These are phyloP conservation scores for Omphalotus guepiniiformis DNA, from an alignment of 768 basidiomycete species.

Conservation along the genomic window DNA sequence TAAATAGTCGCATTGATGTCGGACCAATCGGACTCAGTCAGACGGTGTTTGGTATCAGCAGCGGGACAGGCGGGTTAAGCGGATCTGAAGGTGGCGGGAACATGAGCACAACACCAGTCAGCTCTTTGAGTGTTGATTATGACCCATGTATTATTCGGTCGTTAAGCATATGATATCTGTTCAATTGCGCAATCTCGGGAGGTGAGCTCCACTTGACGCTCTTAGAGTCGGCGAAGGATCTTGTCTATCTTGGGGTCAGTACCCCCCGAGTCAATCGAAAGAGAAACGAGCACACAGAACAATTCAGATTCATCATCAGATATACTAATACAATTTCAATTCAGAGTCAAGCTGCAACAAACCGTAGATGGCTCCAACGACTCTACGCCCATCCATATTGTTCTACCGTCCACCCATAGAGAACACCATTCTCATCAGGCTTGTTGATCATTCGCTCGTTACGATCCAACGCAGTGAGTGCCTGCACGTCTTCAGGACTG, in stretches of 20 bases:
- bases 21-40: constrained; percentile 36
- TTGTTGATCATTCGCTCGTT: constrained; percentile 37
- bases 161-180: no score
- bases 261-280: no score
- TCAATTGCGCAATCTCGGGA: no score
- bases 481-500: constrained; percentile 37
- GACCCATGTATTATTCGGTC: no score
- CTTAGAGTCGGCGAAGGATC: no score
- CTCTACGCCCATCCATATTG: constrained; percentile 33
- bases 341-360: background rate
- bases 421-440: constrained; percentile 27
- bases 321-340: no score
- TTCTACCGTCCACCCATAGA: constrained; percentile 36
- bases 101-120: background rate
- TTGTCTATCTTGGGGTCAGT: no score
- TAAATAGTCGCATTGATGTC: constrained; percentile 29
- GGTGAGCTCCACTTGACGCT: no score
- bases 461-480: constrained; percentile 41
- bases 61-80: constrained; percentile 27
- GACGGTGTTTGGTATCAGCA: constrained; percentile 37
- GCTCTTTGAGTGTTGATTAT: no score
- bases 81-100: constrained; percentile 22
- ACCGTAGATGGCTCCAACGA: no score
- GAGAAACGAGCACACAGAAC: no score
- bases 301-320: no score